Percentiles rank a stretch among this genome's conserved stretches.
phyloP scores from a whole-genome alignment of 345 rosid genomes.

The Brassica juncea region DNA sequence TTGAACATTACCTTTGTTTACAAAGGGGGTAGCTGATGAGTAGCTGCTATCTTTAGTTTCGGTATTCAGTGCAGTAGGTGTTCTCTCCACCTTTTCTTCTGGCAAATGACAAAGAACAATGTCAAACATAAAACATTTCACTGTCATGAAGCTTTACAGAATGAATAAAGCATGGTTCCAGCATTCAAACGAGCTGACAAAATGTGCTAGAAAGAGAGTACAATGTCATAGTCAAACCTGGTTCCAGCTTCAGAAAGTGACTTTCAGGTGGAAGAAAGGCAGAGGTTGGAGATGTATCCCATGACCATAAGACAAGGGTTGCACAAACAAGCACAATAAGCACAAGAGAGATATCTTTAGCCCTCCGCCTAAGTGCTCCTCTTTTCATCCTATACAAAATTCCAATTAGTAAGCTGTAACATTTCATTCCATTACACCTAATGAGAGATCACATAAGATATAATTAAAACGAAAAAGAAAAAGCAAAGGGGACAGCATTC shows the following conservation, averaged over 20 bases:
- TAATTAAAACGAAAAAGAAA: not conserved
- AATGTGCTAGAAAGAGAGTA: slow-evolving; percentile 21
- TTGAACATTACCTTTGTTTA: slow-evolving; percentile 26
- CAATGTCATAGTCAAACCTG: slow-evolving; percentile 44
- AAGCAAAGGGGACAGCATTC: not conserved
- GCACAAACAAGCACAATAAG: slow-evolving; percentile 57
- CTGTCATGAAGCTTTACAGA: not conserved
- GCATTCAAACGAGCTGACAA: not conserved
- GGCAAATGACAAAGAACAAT: slow-evolving; percentile 30
- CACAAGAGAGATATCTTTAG: slow-evolving; percentile 52
- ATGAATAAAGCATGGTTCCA: not conserved
- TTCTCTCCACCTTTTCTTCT: slow-evolving; percentile 34
- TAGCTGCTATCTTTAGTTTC: slow-evolving; percentile 22
- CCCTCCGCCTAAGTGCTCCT: slow-evolving; percentile 46
- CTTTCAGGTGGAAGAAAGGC: slow-evolving; percentile 55
- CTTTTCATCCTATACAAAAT: slow-evolving; percentile 59
- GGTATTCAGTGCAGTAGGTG: slow-evolving; percentile 2
- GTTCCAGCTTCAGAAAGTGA: slow-evolving; percentile 45
- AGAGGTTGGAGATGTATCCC: slow-evolving; percentile 55
- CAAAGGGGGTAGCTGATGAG: slow-evolving; percentile 28
- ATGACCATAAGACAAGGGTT: slow-evolving; percentile 59
- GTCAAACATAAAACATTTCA: slow-evolving; percentile 8
- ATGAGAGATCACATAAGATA: not conserved
- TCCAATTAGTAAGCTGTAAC: slow-evolving; percentile 7
- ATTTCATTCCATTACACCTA: slow-evolving; percentile 14